Base-by-base conservation (phyloP, 768 basidiomycete genomes). In the Termitomyces sp. region DNA sequence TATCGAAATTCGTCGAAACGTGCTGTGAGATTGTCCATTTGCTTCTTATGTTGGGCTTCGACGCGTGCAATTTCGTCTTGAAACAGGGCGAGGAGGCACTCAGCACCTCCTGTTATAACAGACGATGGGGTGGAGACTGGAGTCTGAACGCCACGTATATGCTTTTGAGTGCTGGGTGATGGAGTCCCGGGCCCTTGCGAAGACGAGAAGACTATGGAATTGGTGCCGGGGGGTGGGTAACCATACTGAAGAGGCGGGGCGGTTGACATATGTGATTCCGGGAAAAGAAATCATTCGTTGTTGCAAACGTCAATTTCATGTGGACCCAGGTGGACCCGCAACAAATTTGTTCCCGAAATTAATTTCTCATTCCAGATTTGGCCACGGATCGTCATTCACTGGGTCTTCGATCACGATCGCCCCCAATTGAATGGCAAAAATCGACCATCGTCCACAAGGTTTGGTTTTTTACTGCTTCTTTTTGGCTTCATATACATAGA, bases 71-170 rank as follows among this genome's bases (percentile, higher is more conserved):
- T 40, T 29, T 65, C 61, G 6, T 62, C 52, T 7, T 63, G 52
- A 10, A 60, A 38, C 1, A 65, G 37, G 15, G 59, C 59, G 29
- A 65, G 45, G 2, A 65, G 34, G 29, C 59, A 46, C n/a, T 63
- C 61, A 5, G 64, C 29, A 12, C 64, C 64, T 9, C 17, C 10
- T 1, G 32, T 4, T 36, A 65, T 65, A 2, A 59, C 55, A 7
- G 32, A 11, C 2, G 63, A 63, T 3, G 29, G 47, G 1, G 54
- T 11, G 36, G 31, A 8, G 17, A 7, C 1, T 10, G 8, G 1
- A 1, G 31, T 34, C 50, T 53, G 37, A 8, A 38, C 36, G 6
- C 17, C 32, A n/a, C 29, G 10, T 3, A 9, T 49, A 6, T 8
- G 48, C 14, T 9, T 29, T 31, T 11, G 29, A 10, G 5, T 5